A percentile compares a stretch with the other conserved stretches of the same genome.
These are phyloP conservation scores for Sabuloglossum arenarium DNA, from an alignment of 495 filamentous ascomycete genomes.

Conservation along the genomic window DNA sequence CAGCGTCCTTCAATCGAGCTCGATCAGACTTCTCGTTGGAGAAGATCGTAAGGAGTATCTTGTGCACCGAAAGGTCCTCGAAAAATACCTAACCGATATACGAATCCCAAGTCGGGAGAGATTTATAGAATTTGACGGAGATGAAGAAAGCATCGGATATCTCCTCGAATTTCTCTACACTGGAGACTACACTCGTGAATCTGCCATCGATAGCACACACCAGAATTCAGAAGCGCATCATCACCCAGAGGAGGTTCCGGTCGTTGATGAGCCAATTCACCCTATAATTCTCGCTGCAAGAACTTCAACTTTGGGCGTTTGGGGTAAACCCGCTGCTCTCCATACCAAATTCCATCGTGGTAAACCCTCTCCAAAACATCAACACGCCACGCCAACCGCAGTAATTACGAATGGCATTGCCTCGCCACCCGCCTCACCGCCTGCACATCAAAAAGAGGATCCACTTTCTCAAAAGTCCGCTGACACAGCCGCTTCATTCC, in stretches of 20 bases:
- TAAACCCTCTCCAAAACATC: not conserved
- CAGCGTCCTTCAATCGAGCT: not conserved
- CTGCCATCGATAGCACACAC: not conserved
- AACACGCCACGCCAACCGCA: not conserved
- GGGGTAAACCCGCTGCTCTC: not conserved
- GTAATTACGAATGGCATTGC: not conserved
- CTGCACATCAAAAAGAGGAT: not conserved
- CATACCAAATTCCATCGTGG: not conserved
- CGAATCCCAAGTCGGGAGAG: not conserved
- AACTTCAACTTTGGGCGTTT: not conserved
- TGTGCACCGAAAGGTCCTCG: slow-evolving; percentile 1
- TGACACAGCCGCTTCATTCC: not conserved
- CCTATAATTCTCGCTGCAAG: slow-evolving; percentile 1
- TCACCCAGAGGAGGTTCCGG: not conserved
- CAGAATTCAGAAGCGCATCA: not conserved
- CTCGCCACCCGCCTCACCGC: not conserved
- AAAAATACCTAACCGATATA: not conserved
- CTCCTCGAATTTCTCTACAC: slow-evolving; percentile 5
- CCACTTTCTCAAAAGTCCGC: not conserved
- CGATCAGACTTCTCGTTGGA: not conserved
- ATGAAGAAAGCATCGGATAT: slow-evolving; percentile 2
- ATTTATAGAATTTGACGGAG: slow-evolving; percentile 2
- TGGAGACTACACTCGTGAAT: not conserved
- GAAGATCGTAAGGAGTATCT: slow-evolving; percentile 1
- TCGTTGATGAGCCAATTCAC: not conserved